These are phyloP conservation scores for Sarocladium strictum DNA, from an alignment of 2,329 filamentous ascomycete genomes.

Conservation along the genomic window DNA sequence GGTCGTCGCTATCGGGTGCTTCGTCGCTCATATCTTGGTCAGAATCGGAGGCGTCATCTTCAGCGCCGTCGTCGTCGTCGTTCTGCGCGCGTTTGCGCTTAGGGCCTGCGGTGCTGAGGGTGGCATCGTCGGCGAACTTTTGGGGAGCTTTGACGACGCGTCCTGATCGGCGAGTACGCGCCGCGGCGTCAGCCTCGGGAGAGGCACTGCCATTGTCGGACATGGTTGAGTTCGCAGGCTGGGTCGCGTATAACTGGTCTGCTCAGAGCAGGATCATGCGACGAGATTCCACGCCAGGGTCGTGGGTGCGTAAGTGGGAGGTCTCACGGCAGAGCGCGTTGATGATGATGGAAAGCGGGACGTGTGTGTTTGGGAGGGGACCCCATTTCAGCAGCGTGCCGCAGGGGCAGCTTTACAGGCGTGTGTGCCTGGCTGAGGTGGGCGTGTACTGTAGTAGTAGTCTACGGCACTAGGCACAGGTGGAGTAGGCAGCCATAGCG, in stretches of 20 bases:
- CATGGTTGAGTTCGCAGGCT: slow-evolving; percentile 29
- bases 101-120: slow-evolving; percentile 32
- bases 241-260: slow-evolving; percentile 14
- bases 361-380: slow-evolving; percentile 8
- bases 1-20: slow-evolving; percentile 28
- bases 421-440: not conserved
- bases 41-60: slow-evolving; percentile 42
- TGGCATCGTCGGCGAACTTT: slow-evolving; percentile 51
- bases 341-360: slow-evolving; percentile 7
- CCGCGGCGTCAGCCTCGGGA: slow-evolving; percentile 43
- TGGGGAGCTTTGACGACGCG: slow-evolving; percentile 56
- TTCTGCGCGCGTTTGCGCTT: slow-evolving; percentile 55
- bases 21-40: slow-evolving; percentile 40
- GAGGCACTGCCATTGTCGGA: slow-evolving; percentile 50
- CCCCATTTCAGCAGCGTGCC: slow-evolving; percentile 2
- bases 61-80: slow-evolving; percentile 40
- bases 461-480: no score
- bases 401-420: not conserved
- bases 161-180: slow-evolving; percentile 58
- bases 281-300: slow-evolving; percentile 11
- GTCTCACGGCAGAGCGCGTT: slow-evolving; percentile 12
- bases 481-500: no score
- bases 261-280: slow-evolving; percentile 12
- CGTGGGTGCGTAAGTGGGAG: slow-evolving; percentile 12
- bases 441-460: no score